A percentile compares a stretch with the other conserved stretches of the same genome.
Conservation (phyloP, 1,284 basidiomycete species). For the Crepidotus sp. region DNA sequence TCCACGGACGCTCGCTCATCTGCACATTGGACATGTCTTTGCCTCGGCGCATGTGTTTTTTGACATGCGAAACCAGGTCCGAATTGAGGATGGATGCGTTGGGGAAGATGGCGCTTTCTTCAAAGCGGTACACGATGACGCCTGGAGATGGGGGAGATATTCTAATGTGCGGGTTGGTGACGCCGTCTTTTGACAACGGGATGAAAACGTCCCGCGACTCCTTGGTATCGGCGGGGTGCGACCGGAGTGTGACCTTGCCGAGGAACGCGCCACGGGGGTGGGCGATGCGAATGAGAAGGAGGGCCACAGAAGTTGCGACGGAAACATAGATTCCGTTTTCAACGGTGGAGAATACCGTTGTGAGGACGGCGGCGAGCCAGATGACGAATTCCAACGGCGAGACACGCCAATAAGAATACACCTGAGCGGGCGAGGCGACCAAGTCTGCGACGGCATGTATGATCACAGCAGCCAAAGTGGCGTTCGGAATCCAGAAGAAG, state of each 20-base stretch:
- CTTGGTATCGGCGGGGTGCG: constrained; percentile 26
- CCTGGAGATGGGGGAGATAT: constrained; percentile 80
- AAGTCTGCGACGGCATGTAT: constrained; percentile 94
- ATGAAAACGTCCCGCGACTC: constrained; percentile 76
- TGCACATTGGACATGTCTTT: constrained; percentile 58
- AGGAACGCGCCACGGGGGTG: constrained; percentile 88
- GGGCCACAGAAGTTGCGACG: constrained; percentile 68
- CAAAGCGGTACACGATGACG: constrained; percentile 87
- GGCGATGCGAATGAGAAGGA: constrained; percentile 89
- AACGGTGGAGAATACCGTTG: constrained; percentile 82
- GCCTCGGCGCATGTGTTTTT: constrained; percentile 68
- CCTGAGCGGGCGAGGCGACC: constrained; percentile 77
- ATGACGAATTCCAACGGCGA: constrained; percentile 92
- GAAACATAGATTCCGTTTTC: constrained; percentile 96
- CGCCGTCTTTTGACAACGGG: constrained; percentile 57
- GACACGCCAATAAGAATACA: constrained; percentile 87
- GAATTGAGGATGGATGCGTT: constrained; percentile 80
- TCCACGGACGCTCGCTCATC: constrained; percentile 84
- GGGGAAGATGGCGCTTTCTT: constrained; percentile 91
- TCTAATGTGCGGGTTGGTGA: constrained; percentile 65
- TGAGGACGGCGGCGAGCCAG: constrained; percentile 81
- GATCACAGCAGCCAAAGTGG: constrained; percentile 84
- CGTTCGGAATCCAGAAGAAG: constrained; percentile 82
- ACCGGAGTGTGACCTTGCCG: constrained; percentile 53
- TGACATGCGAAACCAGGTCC: constrained; percentile 75